Percentiles rank a stretch among this genome's conserved stretches.
Conservation (phyloP, 306 rosid species). For the Quercus parvula region DNA sequence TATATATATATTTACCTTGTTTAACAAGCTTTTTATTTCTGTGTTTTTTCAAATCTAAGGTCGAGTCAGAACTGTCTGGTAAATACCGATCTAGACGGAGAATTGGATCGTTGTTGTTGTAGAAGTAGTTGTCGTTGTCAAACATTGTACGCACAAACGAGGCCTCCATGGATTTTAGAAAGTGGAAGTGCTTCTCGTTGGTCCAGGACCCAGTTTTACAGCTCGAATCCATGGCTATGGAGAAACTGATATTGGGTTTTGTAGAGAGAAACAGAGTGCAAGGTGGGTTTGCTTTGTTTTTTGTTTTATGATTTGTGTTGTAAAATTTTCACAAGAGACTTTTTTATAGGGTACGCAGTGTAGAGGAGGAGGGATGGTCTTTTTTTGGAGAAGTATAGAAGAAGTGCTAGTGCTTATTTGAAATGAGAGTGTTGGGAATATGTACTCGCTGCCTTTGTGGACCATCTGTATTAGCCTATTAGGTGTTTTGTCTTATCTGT, state of each 20-base stretch:
- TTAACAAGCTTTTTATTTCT: constrained; percentile 19
- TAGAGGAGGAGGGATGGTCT: not conserved
- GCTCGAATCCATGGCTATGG: constrained; percentile 8
- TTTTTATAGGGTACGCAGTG: not conserved
- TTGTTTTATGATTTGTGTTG: not conserved
- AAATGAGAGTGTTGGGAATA: not conserved
- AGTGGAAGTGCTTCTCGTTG: constrained; percentile 67
- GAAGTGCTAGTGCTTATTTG: not conserved
- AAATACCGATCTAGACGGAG: constrained; percentile 56
- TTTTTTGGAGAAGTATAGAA: not conserved
- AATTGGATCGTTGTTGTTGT: not conserved
- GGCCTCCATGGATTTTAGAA: constrained; percentile 69
- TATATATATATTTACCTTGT: constrained; percentile 36
- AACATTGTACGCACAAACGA: constrained; percentile 80
- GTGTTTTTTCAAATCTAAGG: constrained; percentile 46
- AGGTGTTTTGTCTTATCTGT: not conserved
- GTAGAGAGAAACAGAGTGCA: too few species aligned
- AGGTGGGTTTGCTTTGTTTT: not conserved
- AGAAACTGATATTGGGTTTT: not conserved
- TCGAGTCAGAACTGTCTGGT: constrained; percentile 69
- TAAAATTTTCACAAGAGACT: not conserved
- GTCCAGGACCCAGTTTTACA: constrained; percentile 56
- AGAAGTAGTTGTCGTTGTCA: not conserved
- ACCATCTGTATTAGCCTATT: not conserved
- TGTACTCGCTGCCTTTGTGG: not conserved